Conservation (phyloP, 306 rosid genomes). For the Astragalus membranaceus region DNA sequence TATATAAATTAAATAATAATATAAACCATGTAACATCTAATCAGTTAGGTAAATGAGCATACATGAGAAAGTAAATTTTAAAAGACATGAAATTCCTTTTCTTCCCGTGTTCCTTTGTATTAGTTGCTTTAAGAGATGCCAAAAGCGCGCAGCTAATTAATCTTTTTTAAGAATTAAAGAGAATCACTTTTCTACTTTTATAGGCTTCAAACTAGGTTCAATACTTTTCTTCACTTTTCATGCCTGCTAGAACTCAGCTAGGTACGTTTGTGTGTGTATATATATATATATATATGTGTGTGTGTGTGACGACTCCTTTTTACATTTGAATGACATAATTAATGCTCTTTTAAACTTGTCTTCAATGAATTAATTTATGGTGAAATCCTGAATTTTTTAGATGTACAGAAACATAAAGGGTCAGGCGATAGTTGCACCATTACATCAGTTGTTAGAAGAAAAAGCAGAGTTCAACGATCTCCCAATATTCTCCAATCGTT, state of each 20-base stretch:
- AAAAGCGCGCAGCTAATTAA: constrained; percentile 1
- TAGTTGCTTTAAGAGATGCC: constrained; percentile 22
- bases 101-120: no score
- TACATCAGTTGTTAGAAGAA: constrained; percentile 6
- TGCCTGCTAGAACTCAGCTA: no score
- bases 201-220: not conserved
- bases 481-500: constrained; percentile 17
- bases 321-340: not conserved
- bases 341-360: not conserved
- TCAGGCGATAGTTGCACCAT: not conserved
- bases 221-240: not conserved
- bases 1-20: not conserved
- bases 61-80: not conserved
- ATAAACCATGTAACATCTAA: not conserved
- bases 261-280: no score
- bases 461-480: constrained; percentile 10
- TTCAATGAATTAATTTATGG: not conserved
- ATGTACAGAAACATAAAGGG: constrained; percentile 48
- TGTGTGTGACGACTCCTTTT: not conserved
- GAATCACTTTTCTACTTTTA: not conserved
- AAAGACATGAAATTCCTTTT: not conserved
- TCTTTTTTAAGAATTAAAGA: constrained; percentile 2
- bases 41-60: constrained; percentile 26
- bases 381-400: constrained; percentile 6
- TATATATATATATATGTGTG: no score